phyloP scores from a whole-genome alignment of 2,329 filamentous ascomycete genomes.

The Curvularia lunata region DNA sequence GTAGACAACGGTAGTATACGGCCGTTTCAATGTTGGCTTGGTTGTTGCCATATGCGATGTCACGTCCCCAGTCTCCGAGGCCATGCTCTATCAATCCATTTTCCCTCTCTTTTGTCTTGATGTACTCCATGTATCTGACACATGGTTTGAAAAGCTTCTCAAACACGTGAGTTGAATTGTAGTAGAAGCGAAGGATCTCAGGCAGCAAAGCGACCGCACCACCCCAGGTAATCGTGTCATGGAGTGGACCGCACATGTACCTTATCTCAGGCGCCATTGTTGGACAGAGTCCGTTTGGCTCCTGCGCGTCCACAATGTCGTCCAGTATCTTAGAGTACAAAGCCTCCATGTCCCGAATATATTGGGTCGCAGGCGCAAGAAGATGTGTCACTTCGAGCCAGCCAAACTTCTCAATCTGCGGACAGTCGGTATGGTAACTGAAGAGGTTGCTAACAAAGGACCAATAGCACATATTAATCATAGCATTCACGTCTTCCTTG shows the following conservation, averaged over 20 bases:
- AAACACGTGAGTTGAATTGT: conserved; percentile 50
- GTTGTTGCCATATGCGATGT: conserved; percentile 54
- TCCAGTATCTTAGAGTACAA: conserved; percentile 57
- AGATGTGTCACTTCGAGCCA: conserved; percentile 58
- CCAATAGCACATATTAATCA: conserved; percentile 56
- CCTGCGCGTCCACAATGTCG: conserved; percentile 56
- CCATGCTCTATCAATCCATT: conserved; percentile 53
- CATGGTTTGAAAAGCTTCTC: conserved; percentile 49
- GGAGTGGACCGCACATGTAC: conserved; percentile 58
- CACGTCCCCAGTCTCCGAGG: conserved; percentile 54
- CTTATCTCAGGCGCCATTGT: conserved; percentile 57
- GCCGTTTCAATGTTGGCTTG: conserved; percentile 57
- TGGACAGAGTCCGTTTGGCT: conserved; percentile 54
- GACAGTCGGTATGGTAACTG: conserved; percentile 55
- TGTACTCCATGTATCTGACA: conserved; percentile 53
- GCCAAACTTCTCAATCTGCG: conserved; percentile 53
- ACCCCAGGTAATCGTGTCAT: conserved; percentile 57
- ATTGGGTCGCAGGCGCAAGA: conserved; percentile 48
- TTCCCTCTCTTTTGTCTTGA: conserved; percentile 46
- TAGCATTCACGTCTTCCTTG: conserved; percentile 51
- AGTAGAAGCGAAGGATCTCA: conserved; percentile 51
- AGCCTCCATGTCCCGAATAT: conserved; percentile 54
- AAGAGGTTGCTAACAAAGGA: conserved; percentile 47
- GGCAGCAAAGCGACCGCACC: conserved; percentile 46
- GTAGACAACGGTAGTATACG: conserved; percentile 49